Conservation (phyloP, 768 basidiomycete species). For the Boletus subparvulus region DNA sequence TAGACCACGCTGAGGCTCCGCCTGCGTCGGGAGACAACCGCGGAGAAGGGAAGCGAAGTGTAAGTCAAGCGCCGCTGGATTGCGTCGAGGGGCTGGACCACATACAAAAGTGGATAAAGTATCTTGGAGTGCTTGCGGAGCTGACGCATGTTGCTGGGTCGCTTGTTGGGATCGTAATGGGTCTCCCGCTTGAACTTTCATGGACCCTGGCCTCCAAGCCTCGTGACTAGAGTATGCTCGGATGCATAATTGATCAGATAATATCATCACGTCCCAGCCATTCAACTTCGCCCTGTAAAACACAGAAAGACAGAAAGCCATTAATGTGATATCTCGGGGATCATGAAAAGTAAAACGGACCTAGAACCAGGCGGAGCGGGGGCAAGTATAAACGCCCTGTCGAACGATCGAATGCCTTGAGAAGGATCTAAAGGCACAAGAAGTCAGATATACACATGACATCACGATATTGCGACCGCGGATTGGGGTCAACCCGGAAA, state of each 20-base stretch:
- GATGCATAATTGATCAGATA: slow-evolving; percentile 85
- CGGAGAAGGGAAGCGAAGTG: slow-evolving; percentile 7
- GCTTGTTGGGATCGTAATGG: slow-evolving; percentile 18
- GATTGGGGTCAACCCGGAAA: slow-evolving; percentile 8
- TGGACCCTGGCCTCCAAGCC: slow-evolving; percentile 74
- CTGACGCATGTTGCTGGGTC: slow-evolving; percentile 21
- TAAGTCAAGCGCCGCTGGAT: slow-evolving; percentile 12
- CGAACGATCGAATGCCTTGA: slow-evolving; percentile 87
- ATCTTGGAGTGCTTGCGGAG: slow-evolving; percentile 44
- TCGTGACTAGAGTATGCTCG: slow-evolving; percentile 81
- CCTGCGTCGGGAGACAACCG: slow-evolving; percentile 39
- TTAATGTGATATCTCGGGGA: slow-evolving; percentile 3
- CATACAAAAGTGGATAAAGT: slow-evolving; percentile 58
- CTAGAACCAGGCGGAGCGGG: slow-evolving; percentile 79
- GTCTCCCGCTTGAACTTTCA: slow-evolving; percentile 64
- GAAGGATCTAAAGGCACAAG: slow-evolving; percentile 51
- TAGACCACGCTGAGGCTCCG: slow-evolving; percentile 66
- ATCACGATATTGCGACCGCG: slow-evolving; percentile 10
- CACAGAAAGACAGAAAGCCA: slow-evolving; percentile 10
- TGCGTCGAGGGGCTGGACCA: slow-evolving; percentile 20
- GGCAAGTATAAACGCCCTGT: slow-evolving; percentile 85
- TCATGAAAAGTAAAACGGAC: slow-evolving; percentile 47
- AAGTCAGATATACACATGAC: slow-evolving; percentile 20
- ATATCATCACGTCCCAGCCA: slow-evolving; percentile 88
- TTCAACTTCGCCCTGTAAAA: slow-evolving; percentile 63